Conservation (phyloP, 2,329 filamentous ascomycete species). For the Microdochium paspali region DNA sequence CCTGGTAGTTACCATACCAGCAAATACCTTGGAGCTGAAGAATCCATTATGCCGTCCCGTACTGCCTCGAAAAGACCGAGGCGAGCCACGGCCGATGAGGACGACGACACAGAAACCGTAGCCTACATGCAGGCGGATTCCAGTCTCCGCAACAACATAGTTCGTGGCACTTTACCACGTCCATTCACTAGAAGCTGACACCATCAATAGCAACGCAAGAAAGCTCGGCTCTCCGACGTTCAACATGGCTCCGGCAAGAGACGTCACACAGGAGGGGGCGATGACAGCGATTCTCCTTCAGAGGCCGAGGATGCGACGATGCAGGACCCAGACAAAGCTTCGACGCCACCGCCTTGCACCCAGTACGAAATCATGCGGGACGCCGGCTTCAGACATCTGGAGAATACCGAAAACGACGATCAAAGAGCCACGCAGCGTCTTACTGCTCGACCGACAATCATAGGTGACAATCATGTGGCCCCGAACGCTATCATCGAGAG, state of each 20-base stretch:
- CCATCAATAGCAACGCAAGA: slow-evolving; percentile 23
- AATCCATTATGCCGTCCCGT: slow-evolving; percentile 14
- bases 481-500: slow-evolving; percentile 83
- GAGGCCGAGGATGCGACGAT: slow-evolving; percentile 1
- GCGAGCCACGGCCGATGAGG: slow-evolving; percentile 20
- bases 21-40: too few species aligned
- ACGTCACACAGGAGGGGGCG: not conserved
- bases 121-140: slow-evolving; percentile 30
- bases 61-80: slow-evolving; percentile 30
- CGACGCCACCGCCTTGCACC: slow-evolving; percentile 34
- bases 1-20: too few species aligned
- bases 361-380: slow-evolving; percentile 56
- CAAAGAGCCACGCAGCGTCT: slow-evolving; percentile 56
- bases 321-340: slow-evolving; percentile 10
- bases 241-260: slow-evolving; percentile 9
- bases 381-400: slow-evolving; percentile 46
- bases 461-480: slow-evolving; percentile 63
- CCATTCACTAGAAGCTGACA: too few species aligned
- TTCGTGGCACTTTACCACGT: too few species aligned
- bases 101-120: slow-evolving; percentile 23
- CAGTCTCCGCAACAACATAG: slow-evolving; percentile 25
- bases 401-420: slow-evolving; percentile 49
- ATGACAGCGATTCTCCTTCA: too few species aligned
- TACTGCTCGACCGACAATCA: slow-evolving; percentile 33
- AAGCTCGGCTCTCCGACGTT: slow-evolving; percentile 21